phyloP scores from a whole-genome alignment of 140 eudicot genomes.

The Oenanthe javanica region DNA sequence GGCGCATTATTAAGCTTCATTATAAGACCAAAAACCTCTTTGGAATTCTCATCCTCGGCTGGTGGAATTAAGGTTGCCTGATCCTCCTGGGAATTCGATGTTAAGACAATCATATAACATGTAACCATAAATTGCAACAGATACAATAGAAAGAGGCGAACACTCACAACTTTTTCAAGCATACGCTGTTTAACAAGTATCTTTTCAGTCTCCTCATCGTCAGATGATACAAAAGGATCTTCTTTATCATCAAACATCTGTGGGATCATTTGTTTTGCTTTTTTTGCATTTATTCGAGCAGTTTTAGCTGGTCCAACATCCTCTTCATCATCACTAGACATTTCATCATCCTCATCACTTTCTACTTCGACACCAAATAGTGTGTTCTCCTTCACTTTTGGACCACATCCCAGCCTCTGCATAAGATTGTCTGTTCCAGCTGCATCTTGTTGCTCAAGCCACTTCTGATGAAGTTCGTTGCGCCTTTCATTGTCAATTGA shows the following conservation, averaged over 20 bases:
- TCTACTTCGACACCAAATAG: constrained; percentile 41
- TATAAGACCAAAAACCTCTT: constrained; percentile 74
- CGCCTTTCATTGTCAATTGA: constrained; percentile 56
- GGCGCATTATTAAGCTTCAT: constrained; percentile 58
- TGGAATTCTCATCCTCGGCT: constrained; percentile 54
- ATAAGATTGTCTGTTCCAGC: constrained; percentile 77
- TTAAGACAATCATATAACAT: neutral
- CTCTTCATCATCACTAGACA: constrained; percentile 31
- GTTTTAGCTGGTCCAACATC: constrained; percentile 24
- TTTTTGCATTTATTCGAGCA: constrained; percentile 38
- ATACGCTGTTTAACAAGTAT: constrained; percentile 37
- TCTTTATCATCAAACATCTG: constrained; percentile 65
- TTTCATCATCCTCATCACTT: constrained; percentile 37
- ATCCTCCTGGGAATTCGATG: constrained; percentile 32
- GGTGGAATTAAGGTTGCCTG: constrained; percentile 44
- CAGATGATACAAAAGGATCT: constrained; percentile 62
- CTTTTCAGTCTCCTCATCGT: constrained; percentile 70
- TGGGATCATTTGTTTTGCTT: constrained; percentile 61
- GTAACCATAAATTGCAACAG: neutral
- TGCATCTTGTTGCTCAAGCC: constrained; percentile 94
- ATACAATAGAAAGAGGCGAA: neutral
- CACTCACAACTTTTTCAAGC: constrained; percentile 55
- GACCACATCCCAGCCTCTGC: constrained; percentile 47
- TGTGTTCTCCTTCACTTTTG: constrained; percentile 40
- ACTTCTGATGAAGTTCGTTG: constrained; percentile 80